These are phyloP conservation scores for Backusella morwellensis DNA, from an alignment of 192 early-diverging fungal genomes.

Conservation along the genomic window DNA sequence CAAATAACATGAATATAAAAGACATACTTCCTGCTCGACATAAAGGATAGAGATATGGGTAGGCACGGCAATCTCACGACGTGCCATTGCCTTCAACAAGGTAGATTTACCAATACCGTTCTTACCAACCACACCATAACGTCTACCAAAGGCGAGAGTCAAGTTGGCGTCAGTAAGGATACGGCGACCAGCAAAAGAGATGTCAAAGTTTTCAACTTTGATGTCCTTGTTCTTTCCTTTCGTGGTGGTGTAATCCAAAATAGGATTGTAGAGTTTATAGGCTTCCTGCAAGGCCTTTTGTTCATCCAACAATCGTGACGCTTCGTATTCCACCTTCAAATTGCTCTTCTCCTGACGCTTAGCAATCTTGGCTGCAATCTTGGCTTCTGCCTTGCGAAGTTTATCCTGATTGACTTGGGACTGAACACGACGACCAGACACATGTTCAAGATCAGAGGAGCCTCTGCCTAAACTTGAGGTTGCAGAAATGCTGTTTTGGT, in stretches of 20 bases:
- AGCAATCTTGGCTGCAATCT: constrained; percentile 88
- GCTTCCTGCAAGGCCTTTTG: constrained; percentile 65
- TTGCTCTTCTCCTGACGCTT: constrained; percentile 70
- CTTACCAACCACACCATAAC: constrained; percentile 94
- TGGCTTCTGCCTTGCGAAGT: constrained; percentile 88
- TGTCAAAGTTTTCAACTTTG: constrained; percentile 96
- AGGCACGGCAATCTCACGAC: constrained; percentile 86
- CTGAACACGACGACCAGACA: constrained; percentile 60
- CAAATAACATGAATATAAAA: not conserved
- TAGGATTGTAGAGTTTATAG: constrained; percentile 88
- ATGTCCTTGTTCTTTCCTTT: constrained; percentile 91
- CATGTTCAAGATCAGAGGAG: constrained; percentile 64
- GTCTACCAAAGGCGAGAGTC: constrained; percentile 80
- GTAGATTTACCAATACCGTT: constrained; percentile 92
- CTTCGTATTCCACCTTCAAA: constrained; percentile 55
- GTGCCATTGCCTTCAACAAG: constrained; percentile 70
- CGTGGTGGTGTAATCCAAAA: constrained; percentile 77
- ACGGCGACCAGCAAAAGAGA: constrained; percentile 89
- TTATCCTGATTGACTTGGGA: constrained; percentile 80
- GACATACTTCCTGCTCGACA: constrained; percentile 92
- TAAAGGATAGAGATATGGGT: constrained; percentile 92
- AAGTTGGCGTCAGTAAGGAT: constrained; percentile 88
- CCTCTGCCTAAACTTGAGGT: constrained; percentile 43
- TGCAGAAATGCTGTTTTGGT: constrained; percentile 59
- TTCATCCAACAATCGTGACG: constrained; percentile 68